phyloP scores from a whole-genome alignment of 2,329 filamentous ascomycete species.

The Pseudofabraea citricarpa region DNA sequence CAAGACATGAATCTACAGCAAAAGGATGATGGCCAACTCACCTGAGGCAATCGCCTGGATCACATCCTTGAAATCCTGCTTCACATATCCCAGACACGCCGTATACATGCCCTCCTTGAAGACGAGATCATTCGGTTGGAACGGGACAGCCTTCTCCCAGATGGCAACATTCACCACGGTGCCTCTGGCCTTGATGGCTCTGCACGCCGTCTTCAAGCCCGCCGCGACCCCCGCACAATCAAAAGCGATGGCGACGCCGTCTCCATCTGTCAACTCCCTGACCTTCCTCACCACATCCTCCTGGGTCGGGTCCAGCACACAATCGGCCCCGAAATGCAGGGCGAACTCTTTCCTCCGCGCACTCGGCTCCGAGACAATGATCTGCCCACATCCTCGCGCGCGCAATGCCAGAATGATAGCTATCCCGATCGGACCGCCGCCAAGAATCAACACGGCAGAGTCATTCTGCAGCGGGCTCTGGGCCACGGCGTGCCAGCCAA shows the following conservation, averaged over 20 bases:
- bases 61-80: constrained; percentile 49
- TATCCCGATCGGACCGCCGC: constrained; percentile 59
- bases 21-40: constrained; percentile 11
- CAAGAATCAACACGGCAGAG: constrained; percentile 49
- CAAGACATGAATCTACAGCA: too few relatives aligned
- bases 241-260: constrained; percentile 54
- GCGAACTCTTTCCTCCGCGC: constrained; percentile 45
- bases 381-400: constrained; percentile 44
- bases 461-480: constrained; percentile 40
- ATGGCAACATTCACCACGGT: constrained; percentile 61
- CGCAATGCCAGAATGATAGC: constrained; percentile 54
- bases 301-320: constrained; percentile 46
- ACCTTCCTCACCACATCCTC: constrained; percentile 43
- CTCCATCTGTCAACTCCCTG: constrained; percentile 40
- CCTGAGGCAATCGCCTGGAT: constrained; percentile 42
- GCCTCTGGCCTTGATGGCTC: constrained; percentile 46
- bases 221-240: constrained; percentile 57
- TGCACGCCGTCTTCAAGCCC: constrained; percentile 36
- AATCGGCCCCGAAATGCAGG: constrained; percentile 47
- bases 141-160: constrained; percentile 51
- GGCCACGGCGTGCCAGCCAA: constrained; percentile 59
- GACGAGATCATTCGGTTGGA: constrained; percentile 49
- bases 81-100: constrained; percentile 25
- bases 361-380: constrained; percentile 55
- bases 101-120: constrained; percentile 48